A percentile compares a stretch with the other conserved stretches of the same genome.
Conservation (phyloP, 306 rosid genomes). For the Sophora flavescens region DNA sequence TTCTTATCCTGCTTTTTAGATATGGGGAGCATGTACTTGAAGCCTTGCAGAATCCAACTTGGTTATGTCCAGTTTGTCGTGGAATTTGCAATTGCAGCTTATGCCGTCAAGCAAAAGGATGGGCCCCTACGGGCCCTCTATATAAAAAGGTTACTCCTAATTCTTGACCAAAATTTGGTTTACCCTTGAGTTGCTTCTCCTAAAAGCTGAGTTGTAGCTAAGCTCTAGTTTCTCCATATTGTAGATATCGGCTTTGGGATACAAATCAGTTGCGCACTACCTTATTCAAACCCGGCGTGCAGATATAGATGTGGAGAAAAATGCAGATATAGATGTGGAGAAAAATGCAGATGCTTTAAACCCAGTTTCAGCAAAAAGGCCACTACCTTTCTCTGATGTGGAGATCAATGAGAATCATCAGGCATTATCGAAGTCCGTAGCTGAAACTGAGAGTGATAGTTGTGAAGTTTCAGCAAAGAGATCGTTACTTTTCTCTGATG, state of each 20-base stretch:
- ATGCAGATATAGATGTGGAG: slow-evolving; percentile 47
- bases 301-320: slow-evolving; percentile 50
- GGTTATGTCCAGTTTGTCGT: slow-evolving; percentile 92
- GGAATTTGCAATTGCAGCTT: slow-evolving; percentile 99
- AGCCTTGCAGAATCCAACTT: slow-evolving; percentile 71
- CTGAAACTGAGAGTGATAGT: slow-evolving; percentile 50
- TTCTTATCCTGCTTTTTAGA: slow-evolving; percentile 51
- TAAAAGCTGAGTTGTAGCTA: slow-evolving; percentile 12
- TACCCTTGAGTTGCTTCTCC: slow-evolving; percentile 12
- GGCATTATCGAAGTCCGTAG: slow-evolving; percentile 37
- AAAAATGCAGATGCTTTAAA: slow-evolving; percentile 51
- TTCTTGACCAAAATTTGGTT: slow-evolving; percentile 35
- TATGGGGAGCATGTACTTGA: slow-evolving; percentile 96
- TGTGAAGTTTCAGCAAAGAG: slow-evolving; percentile 59
- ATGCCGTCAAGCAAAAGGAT: slow-evolving; percentile 89
- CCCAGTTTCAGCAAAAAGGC: slow-evolving; percentile 69
- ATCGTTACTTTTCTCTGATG: slow-evolving; percentile 56
- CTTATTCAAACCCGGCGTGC: slow-evolving; percentile 79
- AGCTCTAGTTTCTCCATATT: slow-evolving; percentile 45
- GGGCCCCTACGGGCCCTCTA: slow-evolving; percentile 84
- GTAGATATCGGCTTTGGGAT: slow-evolving; percentile 74
- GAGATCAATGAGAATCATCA: slow-evolving; percentile 36
- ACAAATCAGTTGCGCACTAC: slow-evolving; percentile 94
- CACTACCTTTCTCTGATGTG: slow-evolving; percentile 59
- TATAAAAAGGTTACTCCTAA: slow-evolving; percentile 75